Conservation (phyloP, 2,329 filamentous ascomycete genomes). For the Alternaria dauci region DNA sequence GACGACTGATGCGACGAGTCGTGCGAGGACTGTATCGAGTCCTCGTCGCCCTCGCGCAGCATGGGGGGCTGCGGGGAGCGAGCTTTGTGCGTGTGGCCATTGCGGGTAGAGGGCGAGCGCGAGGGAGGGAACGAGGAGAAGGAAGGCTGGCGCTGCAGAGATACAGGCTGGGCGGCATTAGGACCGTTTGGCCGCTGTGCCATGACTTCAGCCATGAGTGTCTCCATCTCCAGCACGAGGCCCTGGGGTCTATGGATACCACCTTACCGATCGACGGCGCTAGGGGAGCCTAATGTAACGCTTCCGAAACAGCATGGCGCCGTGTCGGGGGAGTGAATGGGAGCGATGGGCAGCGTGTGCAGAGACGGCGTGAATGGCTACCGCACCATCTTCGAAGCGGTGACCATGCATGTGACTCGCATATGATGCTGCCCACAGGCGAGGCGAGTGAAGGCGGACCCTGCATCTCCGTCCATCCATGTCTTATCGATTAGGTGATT, state of each 20-base stretch:
- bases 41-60: conserved; percentile 44
- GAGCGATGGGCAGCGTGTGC: not conserved
- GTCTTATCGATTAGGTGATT: conserved; percentile 7
- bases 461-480: not conserved
- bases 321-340: not conserved
- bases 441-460: conserved; percentile 1
- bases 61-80: conserved; percentile 50
- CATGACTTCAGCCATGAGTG: conserved; percentile 45
- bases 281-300: conserved; percentile 26
- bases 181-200: conserved; percentile 35
- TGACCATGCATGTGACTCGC: conserved; percentile 1
- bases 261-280: conserved; percentile 30
- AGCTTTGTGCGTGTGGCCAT: conserved; percentile 43
- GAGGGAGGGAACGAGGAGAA: conserved; percentile 55
- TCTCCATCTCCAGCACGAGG: conserved; percentile 29
- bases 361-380: not conserved
- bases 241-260: conserved; percentile 11
- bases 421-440: not conserved
- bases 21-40: conserved; percentile 39
- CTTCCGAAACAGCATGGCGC: conserved; percentile 17
- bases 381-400: not conserved
- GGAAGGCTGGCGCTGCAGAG: conserved; percentile 52
- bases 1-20: conserved; percentile 36
- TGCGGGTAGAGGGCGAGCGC: conserved; percentile 50
- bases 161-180: conserved; percentile 22